These are phyloP conservation scores for Friedmanniomyces simplex DNA, from an alignment of 495 filamentous ascomycete species.

Conservation along the genomic window DNA sequence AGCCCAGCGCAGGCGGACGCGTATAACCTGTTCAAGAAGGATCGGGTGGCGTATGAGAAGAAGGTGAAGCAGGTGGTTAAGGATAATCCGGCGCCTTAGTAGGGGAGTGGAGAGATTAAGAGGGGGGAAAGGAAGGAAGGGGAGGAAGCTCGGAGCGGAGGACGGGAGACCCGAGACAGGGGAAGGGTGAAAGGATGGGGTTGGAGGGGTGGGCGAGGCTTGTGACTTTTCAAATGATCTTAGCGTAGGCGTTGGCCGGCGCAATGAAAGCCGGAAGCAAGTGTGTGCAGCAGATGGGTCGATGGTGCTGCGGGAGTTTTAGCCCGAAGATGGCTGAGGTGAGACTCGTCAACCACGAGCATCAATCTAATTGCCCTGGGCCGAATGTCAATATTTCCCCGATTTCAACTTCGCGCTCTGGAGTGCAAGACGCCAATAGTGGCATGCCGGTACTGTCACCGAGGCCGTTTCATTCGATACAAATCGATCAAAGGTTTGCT, in stretches of 20 bases:
- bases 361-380: no score
- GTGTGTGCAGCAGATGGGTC: background rate
- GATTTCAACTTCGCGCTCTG: no score
- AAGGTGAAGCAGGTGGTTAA: conserved; percentile 76
- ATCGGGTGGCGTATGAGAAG: conserved; percentile 74
- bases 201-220: background rate
- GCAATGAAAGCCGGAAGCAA: background rate
- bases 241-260: conserved; percentile 16
- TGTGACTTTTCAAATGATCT: background rate
- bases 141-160: background rate
- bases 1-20: conserved; percentile 95
- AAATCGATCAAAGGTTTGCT: no score
- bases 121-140: background rate
- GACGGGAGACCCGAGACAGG: background rate
- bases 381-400: no score
- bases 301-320: background rate
- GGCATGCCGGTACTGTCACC: no score
- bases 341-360: no score
- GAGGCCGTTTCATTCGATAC: no score
- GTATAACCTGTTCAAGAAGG: conserved; percentile 93
- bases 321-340: no score
- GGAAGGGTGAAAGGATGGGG: background rate
- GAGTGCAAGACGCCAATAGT: no score
- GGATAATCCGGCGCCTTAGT: conserved; percentile 61
- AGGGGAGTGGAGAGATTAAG: background rate